Base-by-base conservation (phyloP, 768 basidiomycete species). In the Mrakia frigida region DNA sequence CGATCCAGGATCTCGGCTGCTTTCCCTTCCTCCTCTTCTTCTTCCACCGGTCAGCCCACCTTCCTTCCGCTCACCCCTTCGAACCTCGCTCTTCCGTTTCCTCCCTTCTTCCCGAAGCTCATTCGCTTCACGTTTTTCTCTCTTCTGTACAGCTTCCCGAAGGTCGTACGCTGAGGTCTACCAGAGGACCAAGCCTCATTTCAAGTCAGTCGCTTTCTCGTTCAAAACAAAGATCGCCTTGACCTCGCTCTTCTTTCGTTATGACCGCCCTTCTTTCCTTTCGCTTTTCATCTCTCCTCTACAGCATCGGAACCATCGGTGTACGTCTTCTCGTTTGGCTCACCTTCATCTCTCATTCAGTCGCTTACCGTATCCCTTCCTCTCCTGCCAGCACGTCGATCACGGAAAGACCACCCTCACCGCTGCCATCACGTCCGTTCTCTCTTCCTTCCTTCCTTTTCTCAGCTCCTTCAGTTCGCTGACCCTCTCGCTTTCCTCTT, bases 401-500 rank as follows among this genome's bases (percentile, higher is more conserved):
- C 84, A 84, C 76, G 84, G 84, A 46, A 84, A 84, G 79, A 84
- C 84, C 60, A 84, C 84, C 16, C 78, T 84, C 73, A 84, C 84
- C 21, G 84, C 84, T 46, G 84, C 84, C 46, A 84, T 84, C 81
- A 99, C 97, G 81, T 98, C 92, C 83, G 91, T 94, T 74, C 88
- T 98, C 74, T 86, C 97, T 37, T 50, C n/a, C 46, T 50, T 50
- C 46, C 18, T 28, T 28, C 56, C 28, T 56, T 25, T 9, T 28
- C n/a, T 18, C 56, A 6, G 1, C 28, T 28, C n/a, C 52, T 23
- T 2, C 21, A 1, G 1, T 5, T 56, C 18, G 46, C 56, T 28
- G 25, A 86, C 88, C 79, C 84, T 85, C 63, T 92, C 92, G 76
- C 91, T 89, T 73, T 59, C 33, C 52, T 35, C 53, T 50, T 18